phyloP scores from a whole-genome alignment of 1,139 yeast species.

The Kluyveromyces sp. region DNA sequence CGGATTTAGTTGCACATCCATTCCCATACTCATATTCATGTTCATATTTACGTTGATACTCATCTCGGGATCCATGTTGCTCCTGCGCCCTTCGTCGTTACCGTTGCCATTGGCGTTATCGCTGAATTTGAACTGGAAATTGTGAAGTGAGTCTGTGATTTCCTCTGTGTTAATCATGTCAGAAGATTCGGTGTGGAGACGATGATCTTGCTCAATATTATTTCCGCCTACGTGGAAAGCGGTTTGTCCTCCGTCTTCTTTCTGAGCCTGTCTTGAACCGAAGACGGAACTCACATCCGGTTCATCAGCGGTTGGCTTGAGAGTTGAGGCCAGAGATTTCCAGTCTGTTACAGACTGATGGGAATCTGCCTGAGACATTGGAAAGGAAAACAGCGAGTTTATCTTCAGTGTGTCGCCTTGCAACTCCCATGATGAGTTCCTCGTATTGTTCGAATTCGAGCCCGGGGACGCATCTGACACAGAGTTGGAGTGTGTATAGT shows the following conservation, averaged over 20 bases:
- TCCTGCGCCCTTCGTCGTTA: too few relatives aligned
- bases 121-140: slow-evolving; percentile 1
- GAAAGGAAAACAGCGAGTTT: slow-evolving; percentile 12
- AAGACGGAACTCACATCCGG: neutral
- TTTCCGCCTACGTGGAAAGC: neutral
- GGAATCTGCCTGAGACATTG: slow-evolving; percentile 3
- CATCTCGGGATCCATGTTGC: neutral
- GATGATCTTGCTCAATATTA: neutral
- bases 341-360: slow-evolving; percentile 1
- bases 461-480: slow-evolving; percentile 11
- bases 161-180: neutral
- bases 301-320: neutral
- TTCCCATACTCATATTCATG: neutral
- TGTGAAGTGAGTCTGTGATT: slow-evolving; percentile 3
- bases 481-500: slow-evolving; percentile 4
- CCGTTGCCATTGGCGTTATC: neutral
- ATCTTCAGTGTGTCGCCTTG: slow-evolving; percentile 10
- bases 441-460: slow-evolving; percentile 5
- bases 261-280: neutral
- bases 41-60: neutral
- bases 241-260: neutral
- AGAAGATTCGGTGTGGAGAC: neutral
- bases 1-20: neutral
- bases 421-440: slow-evolving; percentile 12
- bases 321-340: slow-evolving; percentile 1